Evolutionary conservation across 768 basidiomycete genomes (phyloP).

Genomic region (Psilocybe sp.): DNA sequence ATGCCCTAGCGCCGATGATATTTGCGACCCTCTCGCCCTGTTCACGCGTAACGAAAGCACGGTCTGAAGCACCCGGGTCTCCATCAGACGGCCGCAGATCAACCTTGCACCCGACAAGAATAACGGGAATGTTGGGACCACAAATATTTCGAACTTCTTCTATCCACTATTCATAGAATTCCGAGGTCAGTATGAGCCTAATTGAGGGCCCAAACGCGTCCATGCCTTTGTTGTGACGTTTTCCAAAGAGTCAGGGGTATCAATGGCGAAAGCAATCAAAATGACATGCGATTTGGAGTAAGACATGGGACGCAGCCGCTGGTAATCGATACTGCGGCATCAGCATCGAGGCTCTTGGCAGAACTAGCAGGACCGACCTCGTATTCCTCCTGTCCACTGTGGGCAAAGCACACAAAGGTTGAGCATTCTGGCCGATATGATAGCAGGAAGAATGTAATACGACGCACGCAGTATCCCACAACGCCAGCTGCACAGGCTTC

Average conservation of each 20-base stretch:
- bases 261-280: constrained; percentile 94
- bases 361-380: constrained; percentile 54
- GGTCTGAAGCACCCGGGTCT: constrained; percentile 42
- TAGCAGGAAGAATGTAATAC: constrained; percentile 5
- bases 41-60: constrained; percentile 65
- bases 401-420: constrained; percentile 12
- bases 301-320: constrained; percentile 94
- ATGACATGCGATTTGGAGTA: constrained; percentile 99
- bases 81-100: constrained; percentile 73
- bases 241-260: constrained; percentile 94
- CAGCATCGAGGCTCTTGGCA: constrained; percentile 3
- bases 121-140: constrained; percentile 86
- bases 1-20: constrained; percentile 86
- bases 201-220: constrained; percentile 4
- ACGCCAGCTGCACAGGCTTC: constrained; percentile 93
- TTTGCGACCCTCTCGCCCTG: constrained; percentile 82
- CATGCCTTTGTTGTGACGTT: constrained; percentile 90
- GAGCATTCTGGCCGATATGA: constrained; percentile 9
- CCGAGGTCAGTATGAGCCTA: constrained; percentile 14
- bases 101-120: constrained; percentile 95
- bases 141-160: constrained; percentile 98
- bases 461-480: constrained; percentile 99
- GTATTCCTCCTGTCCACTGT: constrained; percentile 97
- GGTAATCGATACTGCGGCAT: constrained; percentile 12
- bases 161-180: constrained; percentile 70